Percentiles rank a stretch among this genome's conserved stretches.
Conservation (phyloP, 768 basidiomycete genomes). For the Omphalotus guepiniiformis region DNA sequence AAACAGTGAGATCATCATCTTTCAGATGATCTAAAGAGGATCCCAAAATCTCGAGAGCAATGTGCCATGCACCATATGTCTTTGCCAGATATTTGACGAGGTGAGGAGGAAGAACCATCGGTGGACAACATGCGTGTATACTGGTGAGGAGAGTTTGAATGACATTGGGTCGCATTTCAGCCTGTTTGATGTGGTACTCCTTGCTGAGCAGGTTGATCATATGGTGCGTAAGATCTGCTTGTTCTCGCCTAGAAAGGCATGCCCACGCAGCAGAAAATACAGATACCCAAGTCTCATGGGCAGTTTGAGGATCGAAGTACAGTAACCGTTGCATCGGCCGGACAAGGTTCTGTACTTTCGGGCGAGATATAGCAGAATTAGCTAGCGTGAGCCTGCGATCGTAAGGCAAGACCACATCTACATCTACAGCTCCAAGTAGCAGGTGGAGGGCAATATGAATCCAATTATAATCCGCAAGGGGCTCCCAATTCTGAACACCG, state of each 20-base stretch:
- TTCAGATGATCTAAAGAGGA: conserved; percentile 72
- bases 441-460: conserved; percentile 88
- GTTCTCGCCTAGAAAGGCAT: conserved; percentile 81
- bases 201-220: conserved; percentile 88
- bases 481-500: conserved; percentile 94
- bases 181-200: conserved; percentile 89
- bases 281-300: conserved; percentile 84
- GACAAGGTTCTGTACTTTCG: conserved; percentile 53
- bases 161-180: conserved; percentile 85
- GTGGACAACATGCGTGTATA: conserved; percentile 78
- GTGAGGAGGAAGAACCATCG: conserved; percentile 88
- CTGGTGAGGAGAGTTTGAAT: conserved; percentile 88
- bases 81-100: conserved; percentile 95
- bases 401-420: conserved; percentile 32
- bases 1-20: conserved; percentile 74
- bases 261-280: conserved; percentile 86
- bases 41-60: conserved; percentile 80
- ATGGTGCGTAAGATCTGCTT: conserved; percentile 82
- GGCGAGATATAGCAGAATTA: conserved; percentile 32
- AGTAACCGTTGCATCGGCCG: conserved; percentile 79
- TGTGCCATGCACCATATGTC: conserved; percentile 95
- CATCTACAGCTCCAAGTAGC: conserved; percentile 61
- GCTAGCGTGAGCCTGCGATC: conserved; percentile 38
- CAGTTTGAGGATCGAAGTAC: conserved; percentile 71
- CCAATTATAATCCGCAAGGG: conserved; percentile 90